Conservation (phyloP, 208 protist genomes). For the Leishmania braziliensis region DNA sequence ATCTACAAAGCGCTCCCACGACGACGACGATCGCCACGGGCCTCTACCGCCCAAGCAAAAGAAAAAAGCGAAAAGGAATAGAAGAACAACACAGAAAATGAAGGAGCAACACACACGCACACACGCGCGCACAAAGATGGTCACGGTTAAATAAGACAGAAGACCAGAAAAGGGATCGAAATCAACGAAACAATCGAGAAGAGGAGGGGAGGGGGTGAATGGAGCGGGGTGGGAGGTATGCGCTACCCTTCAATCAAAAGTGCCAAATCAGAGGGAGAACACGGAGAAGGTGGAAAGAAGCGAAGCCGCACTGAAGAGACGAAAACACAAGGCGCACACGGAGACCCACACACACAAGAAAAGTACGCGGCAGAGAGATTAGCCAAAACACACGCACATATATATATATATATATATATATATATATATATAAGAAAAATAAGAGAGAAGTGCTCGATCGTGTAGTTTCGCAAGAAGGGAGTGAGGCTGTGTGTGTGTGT, state of each 20-base stretch:
- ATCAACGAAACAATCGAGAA: neutral
- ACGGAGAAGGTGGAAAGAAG: neutral
- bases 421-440: neutral
- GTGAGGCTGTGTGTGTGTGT: no score
- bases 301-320: neutral
- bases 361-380: neutral
- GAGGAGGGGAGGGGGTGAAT: neutral
- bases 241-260: neutral
- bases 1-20: no score
- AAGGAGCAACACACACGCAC: neutral
- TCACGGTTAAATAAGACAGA: neutral
- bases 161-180: neutral
- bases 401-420: neutral
- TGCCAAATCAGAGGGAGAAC: neutral
- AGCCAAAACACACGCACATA: neutral
- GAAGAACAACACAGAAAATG: neutral
- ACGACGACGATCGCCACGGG: neutral
- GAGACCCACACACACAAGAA: neutral
- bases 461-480: neutral
- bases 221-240: neutral
- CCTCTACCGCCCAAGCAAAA: neutral
- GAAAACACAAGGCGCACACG: neutral
- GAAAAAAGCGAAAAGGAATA: neutral
- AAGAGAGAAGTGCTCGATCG: neutral
- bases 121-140: neutral